Conservation (phyloP, 2,329 filamentous ascomycete genomes). For the Venturia aucupariae region DNA sequence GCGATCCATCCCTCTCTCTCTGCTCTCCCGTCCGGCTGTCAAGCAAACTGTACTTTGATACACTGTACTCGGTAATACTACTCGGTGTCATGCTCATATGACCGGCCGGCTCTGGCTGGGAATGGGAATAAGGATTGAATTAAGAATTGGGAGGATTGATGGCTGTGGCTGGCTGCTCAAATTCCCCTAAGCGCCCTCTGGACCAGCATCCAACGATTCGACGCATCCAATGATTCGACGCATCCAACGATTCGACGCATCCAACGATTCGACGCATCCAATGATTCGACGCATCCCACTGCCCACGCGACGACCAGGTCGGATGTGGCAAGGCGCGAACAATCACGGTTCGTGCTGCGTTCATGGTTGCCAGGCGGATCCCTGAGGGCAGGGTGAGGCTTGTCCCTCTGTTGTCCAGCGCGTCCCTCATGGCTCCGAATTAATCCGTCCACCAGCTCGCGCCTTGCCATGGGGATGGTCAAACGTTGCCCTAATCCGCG, state of each 20-base stretch:
- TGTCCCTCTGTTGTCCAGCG: neutral
- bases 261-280: too few relatives aligned
- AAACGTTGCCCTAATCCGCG: neutral
- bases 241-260: too few relatives aligned
- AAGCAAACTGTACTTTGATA: too few relatives aligned
- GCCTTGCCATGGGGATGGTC: neutral
- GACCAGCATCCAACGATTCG: too few relatives aligned
- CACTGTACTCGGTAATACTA: neutral
- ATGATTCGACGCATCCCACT: neutral
- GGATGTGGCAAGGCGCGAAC: neutral
- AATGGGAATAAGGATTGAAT: too few relatives aligned
- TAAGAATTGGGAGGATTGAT: too few relatives aligned
- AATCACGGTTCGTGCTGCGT: neutral
- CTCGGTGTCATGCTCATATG: too few relatives aligned
- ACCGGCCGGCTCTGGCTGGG: too few relatives aligned
- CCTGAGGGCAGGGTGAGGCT: neutral
- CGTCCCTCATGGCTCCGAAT: neutral
- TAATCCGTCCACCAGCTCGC: neutral
- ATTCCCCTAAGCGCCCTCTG: too few relatives aligned
- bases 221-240: too few relatives aligned
- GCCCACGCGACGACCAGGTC: neutral
- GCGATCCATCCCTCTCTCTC: neutral
- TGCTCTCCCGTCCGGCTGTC: neutral
- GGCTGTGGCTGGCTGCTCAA: too few relatives aligned
- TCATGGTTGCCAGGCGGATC: neutral